Evolutionary conservation across 495 filamentous ascomycete genomes (phyloP), one percentile per base, ranked within the genome.

Genomic region (Evansstolkia leycettana): DNA sequence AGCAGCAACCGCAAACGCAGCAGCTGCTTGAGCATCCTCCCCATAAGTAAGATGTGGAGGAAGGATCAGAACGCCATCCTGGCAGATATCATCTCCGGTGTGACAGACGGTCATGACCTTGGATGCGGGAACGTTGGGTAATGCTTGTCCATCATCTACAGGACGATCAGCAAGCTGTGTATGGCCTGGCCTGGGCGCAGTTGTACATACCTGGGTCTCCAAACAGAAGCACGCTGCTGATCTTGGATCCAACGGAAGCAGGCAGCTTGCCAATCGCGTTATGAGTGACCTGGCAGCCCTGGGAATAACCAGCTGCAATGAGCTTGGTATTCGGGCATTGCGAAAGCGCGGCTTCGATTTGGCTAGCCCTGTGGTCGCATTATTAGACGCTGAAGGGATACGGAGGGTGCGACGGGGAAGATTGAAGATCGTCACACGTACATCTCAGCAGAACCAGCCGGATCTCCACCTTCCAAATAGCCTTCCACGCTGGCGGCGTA

Each of bases 401-500:
- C 7, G 3, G 14, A n/a, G 29, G 15, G n/a, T n/a, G 9, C 9
- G 17, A 31, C 7, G 11, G 34, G 15, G 15, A 4, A 34, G 15
- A 16, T 7, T 13, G 16, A n/a, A n/a, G n/a, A n/a, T n/a, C n/a
- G n/a, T n/a, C n/a, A n/a, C n/a, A 31, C 41, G 18, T 32, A 35
- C 51, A 57, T 55, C 23, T 45, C 28, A 14, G 33, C 31, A 30
- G 45, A 52, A 10, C 52, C 55, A 30, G 30, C 42, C 14, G 39
- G 7, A 39, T 60, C 56, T 3, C 59, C 58, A 18, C 59, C 59
- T n/a, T 40, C 48, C 23, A 59, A 38, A 35, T 57, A 60, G 1
- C 60, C 57, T 17, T 33, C 39, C 16, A 64, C 47, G 13, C 40
- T 44, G 10, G 60, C 58, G 2, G 51, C 34, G 32, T 62, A 62